phyloP scores from a whole-genome alignment of 2,329 filamentous ascomycete genomes.

The Claviceps maximensis region DNA sequence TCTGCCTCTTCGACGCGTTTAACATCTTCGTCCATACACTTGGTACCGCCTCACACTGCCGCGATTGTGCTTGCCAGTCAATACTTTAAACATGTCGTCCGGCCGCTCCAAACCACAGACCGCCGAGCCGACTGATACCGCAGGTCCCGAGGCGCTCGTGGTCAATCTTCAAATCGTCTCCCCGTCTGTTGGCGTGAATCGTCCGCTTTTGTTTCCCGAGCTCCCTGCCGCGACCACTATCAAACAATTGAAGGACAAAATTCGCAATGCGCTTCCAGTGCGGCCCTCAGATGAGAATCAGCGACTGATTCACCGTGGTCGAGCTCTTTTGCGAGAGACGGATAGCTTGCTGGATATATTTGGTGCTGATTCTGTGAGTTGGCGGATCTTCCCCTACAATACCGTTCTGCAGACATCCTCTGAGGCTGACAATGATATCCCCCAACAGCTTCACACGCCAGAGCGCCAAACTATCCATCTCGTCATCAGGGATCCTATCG shows the following conservation, averaged over 20 bases:
- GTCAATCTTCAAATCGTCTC: slow-evolving; percentile 48
- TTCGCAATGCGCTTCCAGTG: slow-evolving; percentile 36
- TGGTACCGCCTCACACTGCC: background rate
- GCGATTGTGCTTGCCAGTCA: background rate
- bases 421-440: slow-evolving; percentile 6
- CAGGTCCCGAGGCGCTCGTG: slow-evolving; percentile 20
- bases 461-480: slow-evolving; percentile 41
- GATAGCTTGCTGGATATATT: slow-evolving; percentile 45
- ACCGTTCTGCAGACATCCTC: background rate
- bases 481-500: slow-evolving; percentile 30
- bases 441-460: slow-evolving; percentile 25
- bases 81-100: slow-evolving; percentile 26
- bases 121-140: slow-evolving; percentile 10
- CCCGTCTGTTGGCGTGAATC: slow-evolving; percentile 40
- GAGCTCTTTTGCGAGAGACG: slow-evolving; percentile 38
- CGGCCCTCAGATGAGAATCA: slow-evolving; percentile 41
- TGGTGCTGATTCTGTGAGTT: slow-evolving; percentile 38
- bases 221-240: slow-evolving; percentile 39
- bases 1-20: background rate
- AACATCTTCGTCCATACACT: background rate
- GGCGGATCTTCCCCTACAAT: background rate
- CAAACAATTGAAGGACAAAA: slow-evolving; percentile 43
- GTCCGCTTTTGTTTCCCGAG: slow-evolving; percentile 34
- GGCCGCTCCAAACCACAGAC: slow-evolving; percentile 17
- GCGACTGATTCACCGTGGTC: slow-evolving; percentile 47